Base-by-base conservation (phyloP, 2,329 filamentous ascomycete genomes). In the Stemphylium vesicarium region DNA sequence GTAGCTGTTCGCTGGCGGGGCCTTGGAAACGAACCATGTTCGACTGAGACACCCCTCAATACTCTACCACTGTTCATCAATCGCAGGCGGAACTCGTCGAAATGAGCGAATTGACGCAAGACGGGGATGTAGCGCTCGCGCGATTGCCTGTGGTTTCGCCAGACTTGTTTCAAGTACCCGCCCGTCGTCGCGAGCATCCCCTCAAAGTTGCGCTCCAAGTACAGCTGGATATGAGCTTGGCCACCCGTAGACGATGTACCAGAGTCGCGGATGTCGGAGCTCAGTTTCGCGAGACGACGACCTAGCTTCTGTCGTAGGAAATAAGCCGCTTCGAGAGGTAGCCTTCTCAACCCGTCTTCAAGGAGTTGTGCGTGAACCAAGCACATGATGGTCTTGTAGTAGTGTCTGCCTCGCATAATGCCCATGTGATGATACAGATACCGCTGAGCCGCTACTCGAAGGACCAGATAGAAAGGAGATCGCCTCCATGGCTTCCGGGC, bases 381-480 rank as follows among this genome's bases (percentile, higher is more conserved):
- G 41, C 77, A 80, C n/a, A 88, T 78, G 8, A 88, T 59, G 12
- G 82, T 76, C 58, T 89, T 89, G 77, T 87, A 89, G 29, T 78
- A 75, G 0, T 80, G 57, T 2, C 77, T 75, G 1, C 84, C 84
- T 0, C 65, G 22, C 1, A 80, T 70, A 1, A 66, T 58, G 1
- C 80, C 80, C 1, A 82, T 60, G 0, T 64, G 18, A 1, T 75
- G 57, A 22, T 73, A 78, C 0, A 89, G 75, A 7, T 81, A 77
- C 0, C 86, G 79, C 43, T 86, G 80, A 1, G 84, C 62, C 0
- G 80, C 77, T 1, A 90, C 85, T 0, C 86, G 82, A 4, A 90
- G 69, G 0, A 86, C 74, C 0, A 91, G 80, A 82, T 86, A 91
- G 45, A 83, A 80, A 0, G 88, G 80, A 1, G 81, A 81, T 33